Evolutionary conservation across 805 yeast genomes (phyloP).

Genomic region (Yamadazyma sp.): DNA sequence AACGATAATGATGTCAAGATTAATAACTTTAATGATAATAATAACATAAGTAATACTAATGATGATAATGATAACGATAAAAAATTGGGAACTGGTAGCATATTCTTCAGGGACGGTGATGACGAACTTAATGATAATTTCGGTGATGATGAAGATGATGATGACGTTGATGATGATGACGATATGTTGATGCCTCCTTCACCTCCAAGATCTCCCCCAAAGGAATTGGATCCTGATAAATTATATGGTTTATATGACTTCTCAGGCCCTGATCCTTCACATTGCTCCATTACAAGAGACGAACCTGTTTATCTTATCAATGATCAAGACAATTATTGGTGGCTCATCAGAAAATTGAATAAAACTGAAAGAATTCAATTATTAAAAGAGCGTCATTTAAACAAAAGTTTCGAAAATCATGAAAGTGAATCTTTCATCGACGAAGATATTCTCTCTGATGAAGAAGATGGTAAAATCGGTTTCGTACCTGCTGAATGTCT

Average conservation of each 20-base stretch:
- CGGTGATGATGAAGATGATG: constrained; percentile 28
- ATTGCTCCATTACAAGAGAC: constrained; percentile 73
- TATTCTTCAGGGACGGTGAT: constrained; percentile 12
- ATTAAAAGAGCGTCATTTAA: constrained; percentile 8
- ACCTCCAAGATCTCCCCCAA: constrained; percentile 77
- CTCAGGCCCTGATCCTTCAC: constrained; percentile 90
- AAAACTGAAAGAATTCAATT: constrained; percentile 31
- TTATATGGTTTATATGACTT: constrained; percentile 86
- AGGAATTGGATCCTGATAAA: constrained; percentile 76
- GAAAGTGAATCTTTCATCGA: constrained; percentile 12
- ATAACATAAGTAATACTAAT: not conserved
- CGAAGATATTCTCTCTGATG: constrained; percentile 18
- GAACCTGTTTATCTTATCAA: constrained; percentile 80
- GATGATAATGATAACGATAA: constrained; percentile 6
- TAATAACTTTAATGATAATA: not conserved
- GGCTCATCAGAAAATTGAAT: constrained; percentile 64
- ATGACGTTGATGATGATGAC: constrained; percentile 38
- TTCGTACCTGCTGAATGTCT: constrained; percentile 96
- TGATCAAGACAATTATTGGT: constrained; percentile 95
- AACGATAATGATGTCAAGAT: no score
- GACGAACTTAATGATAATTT: constrained; percentile 4
- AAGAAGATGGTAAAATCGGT: constrained; percentile 73
- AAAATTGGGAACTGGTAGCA: constrained; percentile 4
- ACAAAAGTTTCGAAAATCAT: constrained; percentile 9
- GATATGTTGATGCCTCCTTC: constrained; percentile 49